A percentile compares a stretch with the other conserved stretches of the same genome.
phyloP scores from a whole-genome alignment of 768 basidiomycete genomes.

The Mycena vitilis region DNA sequence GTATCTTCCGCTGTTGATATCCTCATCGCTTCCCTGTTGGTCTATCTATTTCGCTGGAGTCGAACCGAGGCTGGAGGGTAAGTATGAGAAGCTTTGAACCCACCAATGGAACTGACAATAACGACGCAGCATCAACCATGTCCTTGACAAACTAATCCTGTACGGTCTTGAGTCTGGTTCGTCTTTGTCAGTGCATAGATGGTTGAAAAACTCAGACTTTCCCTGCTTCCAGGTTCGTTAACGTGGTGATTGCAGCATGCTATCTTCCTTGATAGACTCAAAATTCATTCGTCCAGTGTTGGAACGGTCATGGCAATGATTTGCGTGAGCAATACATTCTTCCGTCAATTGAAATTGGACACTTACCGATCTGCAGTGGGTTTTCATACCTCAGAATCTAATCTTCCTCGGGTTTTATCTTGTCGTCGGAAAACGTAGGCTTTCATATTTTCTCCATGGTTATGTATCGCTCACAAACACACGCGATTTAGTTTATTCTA shows the following conservation, averaged over 20 bases:
- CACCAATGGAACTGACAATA: background rate
- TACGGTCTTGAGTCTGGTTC: slow-evolving; percentile 56
- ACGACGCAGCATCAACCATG: slow-evolving; percentile 46
- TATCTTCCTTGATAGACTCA: background rate
- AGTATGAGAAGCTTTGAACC: background rate
- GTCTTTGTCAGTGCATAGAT: background rate
- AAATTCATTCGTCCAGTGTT: slow-evolving; percentile 37
- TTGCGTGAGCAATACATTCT: slow-evolving; percentile 41
- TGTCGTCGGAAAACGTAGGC: slow-evolving; percentile 62
- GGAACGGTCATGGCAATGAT: slow-evolving; percentile 53
- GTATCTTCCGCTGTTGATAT: slow-evolving; percentile 55
- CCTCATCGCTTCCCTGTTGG: slow-evolving; percentile 50
- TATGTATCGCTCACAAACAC: slow-evolving; percentile 41
- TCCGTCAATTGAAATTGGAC: background rate
- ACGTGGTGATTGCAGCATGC: slow-evolving; percentile 51
- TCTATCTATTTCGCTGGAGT: slow-evolving; percentile 47
- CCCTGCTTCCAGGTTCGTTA: slow-evolving; percentile 38
- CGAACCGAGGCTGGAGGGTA: slow-evolving; percentile 47
- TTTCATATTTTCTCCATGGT: background rate
- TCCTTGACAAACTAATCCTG: slow-evolving; percentile 49
- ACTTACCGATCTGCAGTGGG: slow-evolving; percentile 50
- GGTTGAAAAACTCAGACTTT: background rate
- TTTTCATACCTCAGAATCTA: slow-evolving; percentile 58
- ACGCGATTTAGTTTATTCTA: slow-evolving; percentile 49
- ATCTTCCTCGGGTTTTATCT: slow-evolving; percentile 64